Conservation (phyloP, 306 rosid genomes). For the Gastrolobium bilobum region DNA sequence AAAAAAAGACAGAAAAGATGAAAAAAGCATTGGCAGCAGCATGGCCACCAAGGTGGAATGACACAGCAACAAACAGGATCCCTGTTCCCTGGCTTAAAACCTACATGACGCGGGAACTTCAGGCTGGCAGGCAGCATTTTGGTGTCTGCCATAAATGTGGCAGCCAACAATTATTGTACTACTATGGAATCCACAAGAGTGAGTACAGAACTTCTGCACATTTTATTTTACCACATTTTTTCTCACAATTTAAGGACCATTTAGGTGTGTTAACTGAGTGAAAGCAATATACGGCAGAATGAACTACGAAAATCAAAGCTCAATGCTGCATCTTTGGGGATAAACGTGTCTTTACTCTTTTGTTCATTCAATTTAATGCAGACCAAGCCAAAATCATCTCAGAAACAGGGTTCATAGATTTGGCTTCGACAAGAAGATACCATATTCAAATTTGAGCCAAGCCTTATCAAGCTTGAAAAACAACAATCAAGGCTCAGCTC, state of each 20-base stretch:
- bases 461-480: conserved; percentile 9
- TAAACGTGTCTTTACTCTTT: conserved; percentile 8
- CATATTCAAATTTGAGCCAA: conserved; percentile 7
- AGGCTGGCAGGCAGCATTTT: neutral
- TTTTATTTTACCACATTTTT: neutral
- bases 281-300: neutral
- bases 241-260: conserved; percentile 7
- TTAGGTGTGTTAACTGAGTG: conserved; percentile 23
- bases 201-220: neutral
- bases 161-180: neutral
- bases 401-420: neutral
- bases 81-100: conserved; percentile 1
- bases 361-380: neutral
- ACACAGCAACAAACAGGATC: neutral
- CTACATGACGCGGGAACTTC: neutral
- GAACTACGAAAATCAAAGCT: conserved; percentile 21
- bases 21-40: too few relatives aligned
- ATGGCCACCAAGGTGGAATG: too few relatives aligned
- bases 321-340: conserved; percentile 7
- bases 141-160: neutral
- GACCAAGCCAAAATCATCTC: conserved; percentile 3
- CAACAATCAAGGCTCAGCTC: conserved; percentile 10
- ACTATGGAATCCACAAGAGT: neutral
- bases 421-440: neutral
- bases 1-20: too few relatives aligned